phyloP scores from a whole-genome alignment of 2,329 filamentous ascomycete genomes.

The Aspergillus fumigatiaffinis region DNA sequence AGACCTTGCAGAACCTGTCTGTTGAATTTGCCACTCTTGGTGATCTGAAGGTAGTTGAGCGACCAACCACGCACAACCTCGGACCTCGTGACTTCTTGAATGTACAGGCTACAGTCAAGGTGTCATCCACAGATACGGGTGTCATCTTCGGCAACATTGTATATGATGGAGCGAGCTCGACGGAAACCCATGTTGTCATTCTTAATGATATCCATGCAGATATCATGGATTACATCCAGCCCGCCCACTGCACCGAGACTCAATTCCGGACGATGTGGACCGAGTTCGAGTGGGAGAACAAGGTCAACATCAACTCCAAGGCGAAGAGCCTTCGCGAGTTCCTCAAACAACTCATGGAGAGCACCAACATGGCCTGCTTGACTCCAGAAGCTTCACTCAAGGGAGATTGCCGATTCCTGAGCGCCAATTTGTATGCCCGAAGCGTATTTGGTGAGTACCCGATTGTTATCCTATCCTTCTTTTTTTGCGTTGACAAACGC shows the following conservation, averaged over 20 bases:
- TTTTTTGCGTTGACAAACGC: conserved; percentile 1
- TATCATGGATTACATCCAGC: conserved; percentile 99
- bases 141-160: conserved; percentile 99
- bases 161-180: conserved; percentile 88
- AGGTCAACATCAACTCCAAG: conserved; percentile 99
- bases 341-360: conserved; percentile 90
- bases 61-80: conserved; percentile 92
- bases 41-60: conserved; percentile 95
- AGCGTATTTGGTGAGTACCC: conserved; percentile 87
- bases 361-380: conserved; percentile 97
- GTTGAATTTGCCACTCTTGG: conserved; percentile 98
- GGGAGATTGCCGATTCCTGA: conserved; percentile 96
- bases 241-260: conserved; percentile 91
- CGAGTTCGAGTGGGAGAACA: conserved; percentile 99
- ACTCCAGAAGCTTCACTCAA: conserved; percentile 95
- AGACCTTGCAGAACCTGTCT: conserved; percentile 93
- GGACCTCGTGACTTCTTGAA: conserved; percentile 96
- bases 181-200: conserved; percentile 94
- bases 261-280: conserved; percentile 99
- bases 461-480: neutral
- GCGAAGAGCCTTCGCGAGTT: conserved; percentile 88
- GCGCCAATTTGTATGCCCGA: conserved; percentile 91
- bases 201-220: conserved; percentile 97
- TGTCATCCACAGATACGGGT: conserved; percentile 94
- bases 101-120: conserved; percentile 97